phyloP scores from a whole-genome alignment of 768 basidiomycete genomes.

The Saitozyma podzolica region DNA sequence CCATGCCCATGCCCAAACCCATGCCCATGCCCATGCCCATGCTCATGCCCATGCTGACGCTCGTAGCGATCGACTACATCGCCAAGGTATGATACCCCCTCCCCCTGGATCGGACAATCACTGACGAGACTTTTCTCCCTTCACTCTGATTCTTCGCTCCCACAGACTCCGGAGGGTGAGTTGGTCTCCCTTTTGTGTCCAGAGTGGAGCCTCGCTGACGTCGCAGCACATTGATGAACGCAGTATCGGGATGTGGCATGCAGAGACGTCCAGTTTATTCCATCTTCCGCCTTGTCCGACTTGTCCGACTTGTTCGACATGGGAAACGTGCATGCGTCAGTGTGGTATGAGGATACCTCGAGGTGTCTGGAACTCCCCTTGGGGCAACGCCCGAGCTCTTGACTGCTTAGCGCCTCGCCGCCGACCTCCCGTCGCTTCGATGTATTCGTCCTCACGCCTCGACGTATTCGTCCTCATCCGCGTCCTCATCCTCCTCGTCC shows the following conservation, averaged over 20 bases:
- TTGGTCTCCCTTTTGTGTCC: conserved; percentile 1
- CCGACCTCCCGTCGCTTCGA: neutral
- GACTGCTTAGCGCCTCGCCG: too few relatives aligned
- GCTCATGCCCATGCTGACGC: conserved; percentile 9
- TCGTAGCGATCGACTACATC: conserved; percentile 87
- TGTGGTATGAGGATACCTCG: too few relatives aligned
- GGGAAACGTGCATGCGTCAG: too few relatives aligned
- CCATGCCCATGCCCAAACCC: too few relatives aligned
- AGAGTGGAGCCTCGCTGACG: conserved; percentile 7
- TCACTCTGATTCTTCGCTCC: neutral
- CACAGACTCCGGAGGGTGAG: conserved; percentile 75
- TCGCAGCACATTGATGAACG: too few relatives aligned
- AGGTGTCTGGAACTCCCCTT: too few relatives aligned
- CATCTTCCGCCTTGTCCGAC: too few relatives aligned
- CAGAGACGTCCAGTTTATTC: neutral
- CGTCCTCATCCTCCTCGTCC: conserved; percentile 2
- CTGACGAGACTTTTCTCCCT: too few relatives aligned
- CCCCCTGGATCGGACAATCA: neutral
- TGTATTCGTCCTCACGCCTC: neutral
- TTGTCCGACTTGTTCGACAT: too few relatives aligned
- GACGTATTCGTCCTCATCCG: neutral
- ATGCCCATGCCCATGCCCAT: too few relatives aligned
- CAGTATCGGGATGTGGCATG: conserved; percentile 12
- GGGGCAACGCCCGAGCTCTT: too few relatives aligned
- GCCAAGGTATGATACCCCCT: conserved; percentile 57